Evolutionary conservation across 805 yeast species (phyloP).

Genomic region (Metschnikowia dekortorum): DNA sequence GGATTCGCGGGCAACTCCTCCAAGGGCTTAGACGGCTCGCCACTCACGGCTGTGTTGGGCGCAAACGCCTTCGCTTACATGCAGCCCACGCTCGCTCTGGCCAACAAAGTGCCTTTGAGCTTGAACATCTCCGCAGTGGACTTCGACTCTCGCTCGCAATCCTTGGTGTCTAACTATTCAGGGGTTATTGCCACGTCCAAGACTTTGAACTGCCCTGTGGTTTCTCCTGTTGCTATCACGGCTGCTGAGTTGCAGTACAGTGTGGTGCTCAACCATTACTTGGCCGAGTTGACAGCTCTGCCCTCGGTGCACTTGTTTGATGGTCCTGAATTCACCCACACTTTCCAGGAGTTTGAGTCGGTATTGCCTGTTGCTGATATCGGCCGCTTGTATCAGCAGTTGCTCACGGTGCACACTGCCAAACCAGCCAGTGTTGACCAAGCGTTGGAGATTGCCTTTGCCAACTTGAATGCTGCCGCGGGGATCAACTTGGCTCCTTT

Average conservation of each 20-base stretch:
- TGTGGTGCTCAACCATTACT: slow-evolving; percentile 57
- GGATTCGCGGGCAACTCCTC: slow-evolving; percentile 49
- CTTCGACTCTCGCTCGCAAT: slow-evolving; percentile 50
- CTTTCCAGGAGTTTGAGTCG: slow-evolving; percentile 43
- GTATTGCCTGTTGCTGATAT: slow-evolving; percentile 42
- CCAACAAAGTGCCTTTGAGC: slow-evolving; percentile 49
- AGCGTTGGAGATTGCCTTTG: slow-evolving; percentile 44
- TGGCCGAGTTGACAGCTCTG: slow-evolving; percentile 45
- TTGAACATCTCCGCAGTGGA: slow-evolving; percentile 76
- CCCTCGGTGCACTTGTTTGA: slow-evolving; percentile 76
- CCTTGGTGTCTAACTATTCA: slow-evolving; percentile 61
- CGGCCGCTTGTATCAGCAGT: slow-evolving; percentile 33
- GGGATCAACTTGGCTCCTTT: slow-evolving; percentile 56
- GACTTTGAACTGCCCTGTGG: slow-evolving; percentile 58
- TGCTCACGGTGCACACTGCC: slow-evolving; percentile 24
- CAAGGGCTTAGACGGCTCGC: slow-evolving; percentile 19
- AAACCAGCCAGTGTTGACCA: slow-evolving; percentile 26
- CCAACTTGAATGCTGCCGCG: slow-evolving; percentile 47
- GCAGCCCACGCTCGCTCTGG: slow-evolving; percentile 49
- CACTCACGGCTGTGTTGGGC: slow-evolving; percentile 51
- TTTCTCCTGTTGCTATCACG: slow-evolving; percentile 55
- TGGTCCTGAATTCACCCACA: slow-evolving; percentile 62
- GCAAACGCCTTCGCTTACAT: slow-evolving; percentile 65
- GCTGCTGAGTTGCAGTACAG: slow-evolving; percentile 62
- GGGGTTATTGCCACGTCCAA: slow-evolving; percentile 60